Conservation (phyloP, 2,329 filamentous ascomycete species). For the Cercospora berteroae region DNA sequence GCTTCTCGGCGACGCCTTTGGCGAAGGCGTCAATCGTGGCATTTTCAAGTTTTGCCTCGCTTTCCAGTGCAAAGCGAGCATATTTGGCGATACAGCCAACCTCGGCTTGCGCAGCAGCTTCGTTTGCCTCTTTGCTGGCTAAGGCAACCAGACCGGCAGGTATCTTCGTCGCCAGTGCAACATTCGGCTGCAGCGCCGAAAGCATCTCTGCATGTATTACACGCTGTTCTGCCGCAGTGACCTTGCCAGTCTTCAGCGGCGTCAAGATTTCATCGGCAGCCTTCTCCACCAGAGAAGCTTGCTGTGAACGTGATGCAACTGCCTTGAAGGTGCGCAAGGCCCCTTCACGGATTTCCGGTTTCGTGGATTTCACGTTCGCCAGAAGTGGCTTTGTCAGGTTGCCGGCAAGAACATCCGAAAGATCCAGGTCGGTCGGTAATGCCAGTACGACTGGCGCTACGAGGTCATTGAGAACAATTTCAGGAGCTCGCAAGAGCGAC, state of each 20-base stretch:
- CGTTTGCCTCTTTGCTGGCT: slow-evolving; percentile 83
- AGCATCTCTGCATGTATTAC: slow-evolving; percentile 81
- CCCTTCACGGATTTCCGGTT: slow-evolving; percentile 70
- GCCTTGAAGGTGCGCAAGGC: slow-evolving; percentile 71
- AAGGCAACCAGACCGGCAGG: slow-evolving; percentile 64
- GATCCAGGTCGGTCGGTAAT: slow-evolving; percentile 68
- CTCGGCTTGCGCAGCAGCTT: slow-evolving; percentile 74
- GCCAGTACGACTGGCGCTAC: slow-evolving; percentile 70
- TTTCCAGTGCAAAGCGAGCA: slow-evolving; percentile 60
- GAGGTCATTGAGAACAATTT: slow-evolving; percentile 79
- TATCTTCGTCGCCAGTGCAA: slow-evolving; percentile 64
- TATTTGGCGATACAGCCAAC: slow-evolving; percentile 68
- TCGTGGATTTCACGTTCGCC: slow-evolving; percentile 90
- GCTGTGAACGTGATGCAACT: slow-evolving; percentile 61
- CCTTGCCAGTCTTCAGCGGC: slow-evolving; percentile 79
- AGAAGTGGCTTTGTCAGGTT: slow-evolving; percentile 82
- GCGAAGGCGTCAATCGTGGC: slow-evolving; percentile 66
- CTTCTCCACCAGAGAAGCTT: slow-evolving; percentile 61
- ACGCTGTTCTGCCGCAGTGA: slow-evolving; percentile 81
- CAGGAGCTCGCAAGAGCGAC: slow-evolving; percentile 80
- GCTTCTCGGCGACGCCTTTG: slow-evolving; percentile 86
- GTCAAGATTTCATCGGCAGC: slow-evolving; percentile 73
- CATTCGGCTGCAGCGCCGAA: slow-evolving; percentile 59
- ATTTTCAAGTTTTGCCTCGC: slow-evolving; percentile 62
- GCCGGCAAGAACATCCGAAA: slow-evolving; percentile 69